Conservation (phyloP, 1,284 basidiomycete genomes). For the Tilletia caries region DNA sequence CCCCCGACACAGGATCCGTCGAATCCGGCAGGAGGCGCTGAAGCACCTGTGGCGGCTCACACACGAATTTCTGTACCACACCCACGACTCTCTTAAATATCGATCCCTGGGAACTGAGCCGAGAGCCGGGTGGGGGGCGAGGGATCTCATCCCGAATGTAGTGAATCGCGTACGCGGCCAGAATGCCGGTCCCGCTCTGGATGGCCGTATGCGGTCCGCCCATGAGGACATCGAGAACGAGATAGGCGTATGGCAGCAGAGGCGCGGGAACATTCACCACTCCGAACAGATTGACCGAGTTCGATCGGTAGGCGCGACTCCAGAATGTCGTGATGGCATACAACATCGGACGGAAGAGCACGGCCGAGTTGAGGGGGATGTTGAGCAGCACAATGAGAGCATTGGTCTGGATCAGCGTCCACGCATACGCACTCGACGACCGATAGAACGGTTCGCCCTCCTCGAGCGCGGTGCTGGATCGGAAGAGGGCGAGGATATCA, state of each 20-base stretch:
- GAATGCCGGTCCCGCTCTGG: slow-evolving; percentile 65
- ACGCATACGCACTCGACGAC: slow-evolving; percentile 40
- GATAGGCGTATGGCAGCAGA: slow-evolving; percentile 61
- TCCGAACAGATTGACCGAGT: slow-evolving; percentile 5
- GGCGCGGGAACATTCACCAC: background rate
- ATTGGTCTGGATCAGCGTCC: slow-evolving; percentile 39
- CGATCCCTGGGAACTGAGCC: slow-evolving; percentile 27
- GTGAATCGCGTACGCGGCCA: slow-evolving; percentile 67
- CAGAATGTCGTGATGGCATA: slow-evolving; percentile 11
- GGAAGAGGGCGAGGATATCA: slow-evolving; percentile 39
- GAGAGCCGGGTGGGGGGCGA: slow-evolving; percentile 21
- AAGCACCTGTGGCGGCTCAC: slow-evolving; percentile 17
- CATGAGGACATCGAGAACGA: slow-evolving; percentile 68
- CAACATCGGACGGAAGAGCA: slow-evolving; percentile 6
- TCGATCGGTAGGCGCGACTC: background rate
- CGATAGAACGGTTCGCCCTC: slow-evolving; percentile 30
- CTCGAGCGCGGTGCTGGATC: slow-evolving; percentile 41
- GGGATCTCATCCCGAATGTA: slow-evolving; percentile 33
- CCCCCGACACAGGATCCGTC: slow-evolving; percentile 31
- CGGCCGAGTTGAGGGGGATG: slow-evolving; percentile 60
- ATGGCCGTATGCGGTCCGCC: slow-evolving; percentile 65
- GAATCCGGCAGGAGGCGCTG: slow-evolving; percentile 30
- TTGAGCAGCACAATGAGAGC: slow-evolving; percentile 57
- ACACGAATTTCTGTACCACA: background rate
- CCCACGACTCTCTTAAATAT: background rate